Evolutionary conservation across 2,329 filamentous ascomycete genomes (phyloP), one percentile per base, ranked within the genome.

Genomic region (Trichoderma asperellum): DNA sequence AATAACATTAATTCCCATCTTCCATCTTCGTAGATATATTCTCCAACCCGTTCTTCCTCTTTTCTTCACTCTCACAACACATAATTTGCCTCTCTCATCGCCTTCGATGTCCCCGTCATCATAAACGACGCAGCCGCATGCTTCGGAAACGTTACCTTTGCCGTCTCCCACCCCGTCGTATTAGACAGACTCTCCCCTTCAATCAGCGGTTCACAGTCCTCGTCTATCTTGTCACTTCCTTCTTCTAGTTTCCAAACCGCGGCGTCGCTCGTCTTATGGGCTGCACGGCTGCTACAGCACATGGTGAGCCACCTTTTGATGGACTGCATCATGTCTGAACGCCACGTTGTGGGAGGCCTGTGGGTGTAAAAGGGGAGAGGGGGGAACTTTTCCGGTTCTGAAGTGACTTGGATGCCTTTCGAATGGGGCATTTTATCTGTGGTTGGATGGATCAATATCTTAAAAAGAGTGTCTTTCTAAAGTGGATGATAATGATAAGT

Each of bases 71-170:
- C 32, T 71, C 69, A 79, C 11, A 79, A 60, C 11, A 79, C 73
- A n/a, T 78, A 73, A 65, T 80, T 82, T 27, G 77, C 77, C 69
- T 75, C 76, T 53, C 73, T 78, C 73, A 83, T 83, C n/a, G 74
- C 73, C 53, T 75, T 74, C 16, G 82, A 74, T 5, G 83, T 82
- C 4, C 82, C 78, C 7, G 81, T 84, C 72, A 74, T 78, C 61
- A 85, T 73, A 72, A 82, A 83, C 5, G 81, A 80, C 5, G 77
- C 70, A 1, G 78, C 80, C 1, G 83, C 82, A 69, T 84, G 79
- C n/a, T 75, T 79, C 3, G 83, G 83, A 64, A 70, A 71, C 27
- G 65, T 57, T 27, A 55, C 24, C 35, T 43, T 60, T 35, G 24
- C 21, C 16, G 24, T 35, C 66, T 65, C 55, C 43, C 53, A 68